Evolutionary conservation across 2,329 filamentous ascomycete genomes (phyloP).

Genomic region (Colletotrichum sp.): DNA sequence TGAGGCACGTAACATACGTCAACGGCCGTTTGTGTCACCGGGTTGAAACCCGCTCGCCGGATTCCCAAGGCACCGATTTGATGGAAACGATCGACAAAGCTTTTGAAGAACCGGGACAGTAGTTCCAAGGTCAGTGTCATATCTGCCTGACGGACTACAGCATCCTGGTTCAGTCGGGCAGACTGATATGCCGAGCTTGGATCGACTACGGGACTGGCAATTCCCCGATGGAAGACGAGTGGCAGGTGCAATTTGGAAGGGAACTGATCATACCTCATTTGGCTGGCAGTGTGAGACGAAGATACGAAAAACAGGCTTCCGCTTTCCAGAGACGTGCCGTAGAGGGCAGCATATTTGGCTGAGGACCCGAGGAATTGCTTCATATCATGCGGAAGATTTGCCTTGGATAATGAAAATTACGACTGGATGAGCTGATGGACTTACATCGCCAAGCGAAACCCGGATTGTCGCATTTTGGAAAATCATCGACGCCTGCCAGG

Average conservation of each 20-base stretch:
- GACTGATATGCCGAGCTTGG: not conserved
- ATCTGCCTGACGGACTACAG: not conserved
- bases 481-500: not conserved
- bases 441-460: not conserved
- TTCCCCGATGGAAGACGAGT: not conserved
- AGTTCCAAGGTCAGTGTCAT: not conserved
- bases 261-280: not conserved
- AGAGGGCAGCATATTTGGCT: not conserved
- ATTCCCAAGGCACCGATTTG: not conserved
- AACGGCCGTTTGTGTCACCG: too few relatives aligned
- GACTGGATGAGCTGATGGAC: not conserved
- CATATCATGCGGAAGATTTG: fast-evolving
- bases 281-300: not conserved
- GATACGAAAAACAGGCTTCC: not conserved
- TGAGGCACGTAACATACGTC: not conserved
- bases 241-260: not conserved
- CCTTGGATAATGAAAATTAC: not conserved
- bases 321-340: not conserved
- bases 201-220: not conserved
- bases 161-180: fast-evolving
- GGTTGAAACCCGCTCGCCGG: not conserved
- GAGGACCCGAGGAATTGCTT: not conserved
- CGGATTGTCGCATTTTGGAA: not conserved
- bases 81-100: not conserved
- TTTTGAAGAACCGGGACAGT: not conserved